Evolutionary conservation across 1,284 basidiomycete genomes (phyloP).

Genomic region (Phaffia rhodozyma): DNA sequence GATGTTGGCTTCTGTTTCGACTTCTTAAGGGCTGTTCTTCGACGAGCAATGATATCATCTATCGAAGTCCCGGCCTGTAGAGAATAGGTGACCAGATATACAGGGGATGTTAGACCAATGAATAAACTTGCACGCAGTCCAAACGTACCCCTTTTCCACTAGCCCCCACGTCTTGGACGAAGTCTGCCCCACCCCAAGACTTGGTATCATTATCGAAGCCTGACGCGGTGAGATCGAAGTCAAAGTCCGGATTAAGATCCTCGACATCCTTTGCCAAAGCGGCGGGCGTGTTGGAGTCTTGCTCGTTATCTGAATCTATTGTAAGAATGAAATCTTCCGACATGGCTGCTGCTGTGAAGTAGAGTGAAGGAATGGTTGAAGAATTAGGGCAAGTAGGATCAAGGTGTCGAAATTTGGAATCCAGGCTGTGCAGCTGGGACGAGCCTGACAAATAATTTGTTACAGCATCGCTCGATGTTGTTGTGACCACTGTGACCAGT

Average conservation of each 20-base stretch:
- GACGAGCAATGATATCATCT: conserved; percentile 76
- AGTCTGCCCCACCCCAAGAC: conserved; percentile 41
- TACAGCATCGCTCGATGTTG: no score
- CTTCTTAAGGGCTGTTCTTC: conserved; percentile 35
- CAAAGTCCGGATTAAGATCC: conserved; percentile 64
- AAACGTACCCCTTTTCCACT: conserved; percentile 40
- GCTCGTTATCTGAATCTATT: conserved; percentile 37
- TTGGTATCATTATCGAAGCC: conserved; percentile 19
- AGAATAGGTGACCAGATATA: conserved; percentile 10
- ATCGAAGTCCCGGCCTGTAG: conserved; percentile 66
- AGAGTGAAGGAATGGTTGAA: neutral
- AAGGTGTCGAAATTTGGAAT: no score
- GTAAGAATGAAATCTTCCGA: conserved; percentile 34
- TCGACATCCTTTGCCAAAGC: conserved; percentile 38
- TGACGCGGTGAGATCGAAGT: conserved; percentile 39
- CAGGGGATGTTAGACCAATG: conserved; percentile 10
- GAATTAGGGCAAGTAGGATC: no score
- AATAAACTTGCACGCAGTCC: conserved; percentile 46
- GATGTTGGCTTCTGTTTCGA: conserved; percentile 22
- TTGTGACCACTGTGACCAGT: no score
- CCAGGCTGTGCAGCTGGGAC: no score
- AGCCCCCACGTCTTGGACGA: conserved; percentile 42
- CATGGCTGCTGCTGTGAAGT: neutral
- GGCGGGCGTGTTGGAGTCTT: conserved; percentile 21
- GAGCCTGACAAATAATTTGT: no score